Evolutionary conservation across 495 filamentous ascomycete genomes (phyloP), one percentile per base, ranked within the genome.

Genomic region (Hapsidospora chrysogenum): DNA sequence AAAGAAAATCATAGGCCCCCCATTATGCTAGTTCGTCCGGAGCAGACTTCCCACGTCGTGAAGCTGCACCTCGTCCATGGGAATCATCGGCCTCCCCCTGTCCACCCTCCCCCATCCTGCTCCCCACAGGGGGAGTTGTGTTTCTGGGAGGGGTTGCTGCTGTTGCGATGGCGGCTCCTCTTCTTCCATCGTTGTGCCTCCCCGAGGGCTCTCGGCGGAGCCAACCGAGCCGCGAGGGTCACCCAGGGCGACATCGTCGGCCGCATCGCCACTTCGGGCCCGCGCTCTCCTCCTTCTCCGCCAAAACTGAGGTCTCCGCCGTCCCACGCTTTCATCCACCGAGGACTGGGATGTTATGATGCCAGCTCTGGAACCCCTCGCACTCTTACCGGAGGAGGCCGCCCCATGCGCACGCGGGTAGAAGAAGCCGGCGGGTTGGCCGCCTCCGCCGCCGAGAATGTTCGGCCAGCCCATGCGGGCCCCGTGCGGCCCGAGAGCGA

Each of bases 391-490:
- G 11, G 23, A 17, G 17, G 29, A 37, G 14, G 27, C 16, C 10
- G 23, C 18, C 1, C 25, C 35, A 13, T 37, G 35, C 4, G 35
- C 35, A 33, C 46, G 41, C 3, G 50, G 42, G 28, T 54, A 54
- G 33, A 46, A 43, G 42, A 58, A 58, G 6, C 55, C 55, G 18
- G 55, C 55, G 0, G 55, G 53, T 21, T 41, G 51, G 29, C 55
- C 55, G 19, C 55, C 55, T 4, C 21, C 16, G 34, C 56, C 56
- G 2, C 52, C 52, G 28, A 54, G 54, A 14, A 21, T 33, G 13
- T 36, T 26, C 6, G 11, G 11, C 23, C 6, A 11, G 23, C 11
- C 11, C 23, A 6, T 31, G 22, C 17, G 28, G 13, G 22, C 38
- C 8, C 28, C 11, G 10, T 33, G 38, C 3, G 41, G 17, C 10